Evolutionary conservation across 495 filamentous ascomycete species (phyloP), one percentile per base, ranked within the genome.

Genomic region (Penicillium antarcticum): DNA sequence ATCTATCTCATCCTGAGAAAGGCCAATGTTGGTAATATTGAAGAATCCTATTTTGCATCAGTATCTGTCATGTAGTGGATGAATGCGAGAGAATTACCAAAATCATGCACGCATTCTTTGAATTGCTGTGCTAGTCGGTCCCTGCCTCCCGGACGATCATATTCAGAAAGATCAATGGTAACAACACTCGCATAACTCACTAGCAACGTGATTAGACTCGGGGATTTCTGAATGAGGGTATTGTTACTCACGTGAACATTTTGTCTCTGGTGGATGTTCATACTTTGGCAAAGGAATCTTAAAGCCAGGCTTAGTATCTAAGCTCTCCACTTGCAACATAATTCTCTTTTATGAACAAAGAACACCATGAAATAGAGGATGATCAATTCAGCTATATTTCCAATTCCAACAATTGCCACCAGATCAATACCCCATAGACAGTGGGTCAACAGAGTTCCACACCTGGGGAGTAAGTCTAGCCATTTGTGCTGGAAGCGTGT

Each of bases 81-180:
- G 14, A 35, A 23, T 10, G 13, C 36, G 8, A 36, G 33, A 24
- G 34, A 34, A 36, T 13, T 60, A 62, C 76, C 77, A 49, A 77
- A 68, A 16, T 76, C 58, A 17, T 74, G 69, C 13, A 77, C 73
- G 0, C 76, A 75, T 37, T 80, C 66, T 48, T 76, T 67, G 3
- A 83, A 67, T 55, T 80, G 76, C 14, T 68, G 61, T 5, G 76
- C 79, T 7, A 84, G 56, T 32, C 70, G 61, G 47, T 81, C 61
- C 57, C 77, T 81, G 6, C 79, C 80, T 33, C 77, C 78, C 4
- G 75, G 74, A 11, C 64, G 37, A 38, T 76, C 68, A 44, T 74
- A 77, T 2, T 69, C 61, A n/a, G 68, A 68, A 5, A 82, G 68
- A 56, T 84, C 78, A 14, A 84, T 63, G 2, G 71, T 77, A 18